Conservation (phyloP, 805 yeast species). For the Wickerhamiella slavikovae region DNA sequence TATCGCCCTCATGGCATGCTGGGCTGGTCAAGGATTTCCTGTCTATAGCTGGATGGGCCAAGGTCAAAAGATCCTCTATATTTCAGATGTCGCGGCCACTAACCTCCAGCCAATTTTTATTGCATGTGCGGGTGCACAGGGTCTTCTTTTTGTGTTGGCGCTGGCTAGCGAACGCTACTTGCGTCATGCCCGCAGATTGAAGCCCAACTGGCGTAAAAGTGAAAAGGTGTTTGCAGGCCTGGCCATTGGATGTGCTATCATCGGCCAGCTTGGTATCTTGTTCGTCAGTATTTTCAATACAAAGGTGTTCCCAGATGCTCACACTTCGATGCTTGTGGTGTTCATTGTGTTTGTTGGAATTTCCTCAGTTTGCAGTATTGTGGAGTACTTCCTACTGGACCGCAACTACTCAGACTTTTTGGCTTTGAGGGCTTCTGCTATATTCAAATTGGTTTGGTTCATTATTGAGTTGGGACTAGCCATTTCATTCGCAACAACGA, state of each 20-base stretch:
- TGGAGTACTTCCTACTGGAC: conserved; percentile 29
- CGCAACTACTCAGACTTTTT: conserved; percentile 14
- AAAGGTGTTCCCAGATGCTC: conserved; percentile 30
- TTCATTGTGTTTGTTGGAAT: conserved; percentile 51
- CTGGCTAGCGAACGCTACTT: conserved; percentile 41
- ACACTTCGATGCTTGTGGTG: conserved; percentile 42
- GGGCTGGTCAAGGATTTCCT: conserved; percentile 72
- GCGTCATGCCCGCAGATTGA: conserved; percentile 34
- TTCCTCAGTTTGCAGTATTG: conserved; percentile 24
- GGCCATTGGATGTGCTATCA: conserved; percentile 26
- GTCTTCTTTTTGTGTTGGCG: conserved; percentile 46
- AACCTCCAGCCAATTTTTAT: conserved; percentile 70
- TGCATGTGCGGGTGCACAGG: conserved; percentile 57
- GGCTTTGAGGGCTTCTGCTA: conserved; percentile 22
- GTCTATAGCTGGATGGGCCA: conserved; percentile 33
- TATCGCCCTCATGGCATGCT: conserved; percentile 50
- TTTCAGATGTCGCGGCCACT: conserved; percentile 79
- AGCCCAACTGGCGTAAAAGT: conserved; percentile 26
- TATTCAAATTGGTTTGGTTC: conserved; percentile 45
- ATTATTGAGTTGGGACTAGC: conserved; percentile 46
- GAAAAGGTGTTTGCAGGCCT: conserved; percentile 25
- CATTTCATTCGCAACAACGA: conserved; percentile 27
- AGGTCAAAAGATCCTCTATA: conserved; percentile 31
- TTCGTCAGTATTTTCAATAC: conserved; percentile 60
- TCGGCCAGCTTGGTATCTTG: conserved; percentile 55